phyloP scores from a whole-genome alignment of 139 green algal genomes.

The Volvox africanus region DNA sequence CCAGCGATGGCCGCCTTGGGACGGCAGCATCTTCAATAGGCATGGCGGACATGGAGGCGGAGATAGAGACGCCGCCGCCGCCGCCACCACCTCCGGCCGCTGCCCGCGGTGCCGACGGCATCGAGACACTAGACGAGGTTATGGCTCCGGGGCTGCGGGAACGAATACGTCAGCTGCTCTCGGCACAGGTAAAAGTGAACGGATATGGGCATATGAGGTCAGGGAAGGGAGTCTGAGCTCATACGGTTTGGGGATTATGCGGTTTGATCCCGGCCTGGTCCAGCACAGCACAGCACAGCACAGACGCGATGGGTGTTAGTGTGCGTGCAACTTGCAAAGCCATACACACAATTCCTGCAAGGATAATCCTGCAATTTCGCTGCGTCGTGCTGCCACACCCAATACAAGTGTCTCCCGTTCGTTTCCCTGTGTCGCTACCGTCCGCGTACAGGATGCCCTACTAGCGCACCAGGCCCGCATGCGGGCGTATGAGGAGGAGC shows the following conservation, averaged over 20 bases:
- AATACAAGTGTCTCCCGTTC: neutral
- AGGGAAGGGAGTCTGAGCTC: too few species aligned
- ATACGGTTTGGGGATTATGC: too few species aligned
- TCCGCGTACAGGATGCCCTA: neutral
- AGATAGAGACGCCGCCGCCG: neutral
- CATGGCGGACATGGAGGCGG: neutral
- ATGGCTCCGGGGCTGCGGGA: conserved; percentile 39
- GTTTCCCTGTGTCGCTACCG: neutral
- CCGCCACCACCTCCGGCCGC: neutral
- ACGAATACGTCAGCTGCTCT: conserved; percentile 24
- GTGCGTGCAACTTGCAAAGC: too few species aligned
- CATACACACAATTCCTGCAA: too few species aligned
- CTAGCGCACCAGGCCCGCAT: conserved; percentile 22
- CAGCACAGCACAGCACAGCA: too few species aligned
- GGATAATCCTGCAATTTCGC: too few species aligned
- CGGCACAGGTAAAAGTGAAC: neutral
- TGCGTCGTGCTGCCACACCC: too few species aligned
- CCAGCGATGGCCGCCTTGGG: neutral
- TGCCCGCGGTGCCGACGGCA: neutral
- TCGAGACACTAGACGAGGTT: conserved; percentile 32
- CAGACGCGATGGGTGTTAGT: too few species aligned
- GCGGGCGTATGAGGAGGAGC: conserved; percentile 22
- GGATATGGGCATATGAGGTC: too few species aligned
- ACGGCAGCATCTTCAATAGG: neutral
- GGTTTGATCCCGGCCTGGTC: too few species aligned